Evolutionary conservation across 2,329 filamentous ascomycete genomes (phyloP), one percentile per base, ranked within the genome.

Genomic region (Talaromyces sp.): DNA sequence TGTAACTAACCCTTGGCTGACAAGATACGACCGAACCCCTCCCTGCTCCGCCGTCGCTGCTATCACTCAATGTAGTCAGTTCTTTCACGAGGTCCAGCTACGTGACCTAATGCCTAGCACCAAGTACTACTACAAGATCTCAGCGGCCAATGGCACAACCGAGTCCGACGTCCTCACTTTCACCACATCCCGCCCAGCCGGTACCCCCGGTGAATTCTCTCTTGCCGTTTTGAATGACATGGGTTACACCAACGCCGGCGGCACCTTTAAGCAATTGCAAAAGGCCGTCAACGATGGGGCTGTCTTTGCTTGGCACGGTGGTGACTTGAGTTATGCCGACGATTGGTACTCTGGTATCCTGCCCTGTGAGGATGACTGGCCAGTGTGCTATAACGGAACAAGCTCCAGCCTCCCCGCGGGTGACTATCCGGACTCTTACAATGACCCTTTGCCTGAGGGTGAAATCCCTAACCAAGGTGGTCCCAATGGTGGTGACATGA

Each of bases 321-420:
- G 83, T 58, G 82, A 84, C 66, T 74, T 84, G 63, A 78, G 74
- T 60, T 84, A 84, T 65, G 82, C 82, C 0, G 82, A 83, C 68
- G 80, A 83, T 69, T 83, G 81, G 82, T 82, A 79, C 60, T 78
- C 76, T 14, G 82, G 83, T n/a, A 82, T 84, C 61, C 71, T 84
- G 19, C 77, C 82, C 14, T 85, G 82, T 64, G 78, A 74, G 54
- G 72, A 76, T 61, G 74, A 76, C 68, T 83, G 82, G 81, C 79
- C 80, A 1, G 76, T 84, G 14, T 85, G 83, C 75, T 85, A 84
- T 71, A 84, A 84, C 64, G 82, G 82, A 58, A 79, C 80, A 8
- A 75, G 72, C 50, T 77, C 77, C 1, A 60, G 71, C 52, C 74
- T 83, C 4, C 81, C 78, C 9, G 72, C 77, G 10, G 78, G 77